Evolutionary conservation across 2,329 filamentous ascomycete genomes (phyloP).

Genomic region (Lasiodiplodia hormozganensis): DNA sequence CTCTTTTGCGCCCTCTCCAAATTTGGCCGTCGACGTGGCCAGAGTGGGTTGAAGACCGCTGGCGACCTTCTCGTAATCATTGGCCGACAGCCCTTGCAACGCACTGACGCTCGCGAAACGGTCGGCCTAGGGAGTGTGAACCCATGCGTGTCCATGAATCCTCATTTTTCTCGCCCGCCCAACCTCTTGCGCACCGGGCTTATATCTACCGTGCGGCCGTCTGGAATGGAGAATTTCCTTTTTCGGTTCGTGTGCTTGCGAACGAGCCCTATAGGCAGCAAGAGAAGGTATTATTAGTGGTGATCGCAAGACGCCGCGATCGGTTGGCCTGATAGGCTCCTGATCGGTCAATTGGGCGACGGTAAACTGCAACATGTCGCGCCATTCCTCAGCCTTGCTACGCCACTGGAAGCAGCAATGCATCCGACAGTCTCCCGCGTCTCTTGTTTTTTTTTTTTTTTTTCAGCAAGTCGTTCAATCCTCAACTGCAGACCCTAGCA

Average conservation of each 20-base stretch:
- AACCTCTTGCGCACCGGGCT: too few species aligned
- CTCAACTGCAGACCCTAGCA: background rate
- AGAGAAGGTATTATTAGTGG: too few species aligned
- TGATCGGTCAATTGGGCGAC: too few species aligned
- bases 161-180: too few species aligned
- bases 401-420: background rate
- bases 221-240: background rate
- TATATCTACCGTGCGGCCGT: background rate
- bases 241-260: background rate
- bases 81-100: background rate
- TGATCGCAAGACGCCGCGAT: too few species aligned
- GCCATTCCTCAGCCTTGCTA: background rate
- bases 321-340: too few species aligned
- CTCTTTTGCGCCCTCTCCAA: background rate
- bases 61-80: background rate
- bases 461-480: background rate
- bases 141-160: too few species aligned
- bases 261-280: background rate
- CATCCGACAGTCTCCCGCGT: background rate
- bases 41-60: conserved; percentile 1
- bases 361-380: background rate
- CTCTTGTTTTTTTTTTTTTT: background rate
- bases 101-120: conserved; percentile 6
- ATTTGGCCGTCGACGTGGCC: conserved; percentile 10
- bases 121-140: background rate